These are phyloP conservation scores for Hemerocallis citrina DNA, from an alignment of 106 monocot species.

Conservation along the genomic window DNA sequence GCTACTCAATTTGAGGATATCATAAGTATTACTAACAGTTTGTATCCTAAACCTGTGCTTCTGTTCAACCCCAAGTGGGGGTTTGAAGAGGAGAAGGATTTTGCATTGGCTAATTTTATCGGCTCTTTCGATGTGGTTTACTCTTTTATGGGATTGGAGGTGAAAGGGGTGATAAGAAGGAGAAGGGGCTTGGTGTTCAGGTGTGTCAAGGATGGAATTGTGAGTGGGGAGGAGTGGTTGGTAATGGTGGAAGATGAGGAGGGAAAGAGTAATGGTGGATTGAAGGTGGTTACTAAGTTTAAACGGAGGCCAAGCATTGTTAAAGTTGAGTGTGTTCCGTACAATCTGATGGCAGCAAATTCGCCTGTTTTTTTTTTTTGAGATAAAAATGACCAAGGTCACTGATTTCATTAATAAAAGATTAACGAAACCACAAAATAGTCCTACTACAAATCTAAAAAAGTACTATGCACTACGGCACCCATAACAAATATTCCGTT, in stretches of 20 bases:
- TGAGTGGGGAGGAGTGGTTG: slow-evolving; percentile 50
- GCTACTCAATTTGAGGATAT: slow-evolving; percentile 38
- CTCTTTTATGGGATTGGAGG: slow-evolving; percentile 92
- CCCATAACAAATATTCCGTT: too few species aligned
- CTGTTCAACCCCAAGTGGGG: slow-evolving; percentile 88
- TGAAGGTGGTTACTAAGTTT: slow-evolving; percentile 75
- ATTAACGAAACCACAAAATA: too few species aligned
- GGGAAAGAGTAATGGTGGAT: slow-evolving; percentile 23
- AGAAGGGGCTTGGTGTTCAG: slow-evolving; percentile 68
- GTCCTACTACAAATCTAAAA: too few species aligned
- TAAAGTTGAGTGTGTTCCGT: slow-evolving; percentile 83
- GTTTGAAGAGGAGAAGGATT: slow-evolving; percentile 56
- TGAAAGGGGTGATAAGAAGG: slow-evolving; percentile 63
- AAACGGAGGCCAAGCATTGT: slow-evolving; percentile 62
- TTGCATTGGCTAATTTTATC: slow-evolving; percentile 35
- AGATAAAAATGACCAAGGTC: too few species aligned
- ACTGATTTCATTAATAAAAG: too few species aligned
- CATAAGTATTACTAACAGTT: slow-evolving; percentile 18
- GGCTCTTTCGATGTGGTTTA: slow-evolving; percentile 82
- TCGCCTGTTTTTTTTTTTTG: too few species aligned
- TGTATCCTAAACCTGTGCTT: slow-evolving; percentile 64
- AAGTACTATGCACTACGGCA: too few species aligned
- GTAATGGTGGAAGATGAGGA: slow-evolving; percentile 71
- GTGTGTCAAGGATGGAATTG: slow-evolving; percentile 53
- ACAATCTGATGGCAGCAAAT: slow-evolving; percentile 85